These are phyloP conservation scores for Epichloe gansuensis DNA, from an alignment of 2,329 filamentous ascomycete genomes.

Conservation along the genomic window DNA sequence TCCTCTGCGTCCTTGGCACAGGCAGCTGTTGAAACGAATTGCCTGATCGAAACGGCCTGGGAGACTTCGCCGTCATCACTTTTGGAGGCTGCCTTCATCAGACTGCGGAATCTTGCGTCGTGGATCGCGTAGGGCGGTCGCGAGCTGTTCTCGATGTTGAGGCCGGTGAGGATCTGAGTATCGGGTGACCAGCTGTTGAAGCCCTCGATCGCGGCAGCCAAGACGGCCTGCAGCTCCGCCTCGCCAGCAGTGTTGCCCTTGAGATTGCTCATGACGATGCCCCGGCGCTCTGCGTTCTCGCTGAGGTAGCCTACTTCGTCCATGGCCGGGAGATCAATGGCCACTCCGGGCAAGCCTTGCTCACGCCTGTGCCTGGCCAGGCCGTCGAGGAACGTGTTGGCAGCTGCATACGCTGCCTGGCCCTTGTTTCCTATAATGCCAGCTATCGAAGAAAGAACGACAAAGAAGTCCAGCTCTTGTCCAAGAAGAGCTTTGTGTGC, in stretches of 20 bases:
- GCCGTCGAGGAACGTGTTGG: constrained; percentile 31
- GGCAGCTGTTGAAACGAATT: neutral
- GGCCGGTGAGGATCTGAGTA: constrained; percentile 41
- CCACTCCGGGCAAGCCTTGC: constrained; percentile 30
- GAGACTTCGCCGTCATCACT: neutral
- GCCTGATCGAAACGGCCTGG: constrained; percentile 11
- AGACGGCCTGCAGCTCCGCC: constrained; percentile 41
- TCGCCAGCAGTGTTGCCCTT: constrained; percentile 39
- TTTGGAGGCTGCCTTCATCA: neutral
- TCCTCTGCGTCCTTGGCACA: constrained; percentile 9
- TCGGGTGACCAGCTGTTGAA: constrained; percentile 20
- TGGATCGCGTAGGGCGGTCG: constrained; percentile 36
- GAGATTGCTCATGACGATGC: constrained; percentile 31
- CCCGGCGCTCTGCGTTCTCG: constrained; percentile 24
- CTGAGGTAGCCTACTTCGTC: constrained; percentile 36
- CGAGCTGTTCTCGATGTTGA: constrained; percentile 32
- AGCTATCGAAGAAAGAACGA: constrained; percentile 39
- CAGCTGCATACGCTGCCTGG: constrained; percentile 41
- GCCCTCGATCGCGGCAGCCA: constrained; percentile 36
- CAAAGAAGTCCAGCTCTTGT: constrained; percentile 37
- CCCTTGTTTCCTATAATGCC: constrained; percentile 39
- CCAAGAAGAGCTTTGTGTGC: constrained; percentile 33
- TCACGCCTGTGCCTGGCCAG: constrained; percentile 23
- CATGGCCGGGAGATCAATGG: constrained; percentile 36
- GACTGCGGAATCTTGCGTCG: constrained; percentile 4